Base-by-base conservation (phyloP, 2,329 filamentous ascomycete genomes). In the Phialophora chinensis region DNA sequence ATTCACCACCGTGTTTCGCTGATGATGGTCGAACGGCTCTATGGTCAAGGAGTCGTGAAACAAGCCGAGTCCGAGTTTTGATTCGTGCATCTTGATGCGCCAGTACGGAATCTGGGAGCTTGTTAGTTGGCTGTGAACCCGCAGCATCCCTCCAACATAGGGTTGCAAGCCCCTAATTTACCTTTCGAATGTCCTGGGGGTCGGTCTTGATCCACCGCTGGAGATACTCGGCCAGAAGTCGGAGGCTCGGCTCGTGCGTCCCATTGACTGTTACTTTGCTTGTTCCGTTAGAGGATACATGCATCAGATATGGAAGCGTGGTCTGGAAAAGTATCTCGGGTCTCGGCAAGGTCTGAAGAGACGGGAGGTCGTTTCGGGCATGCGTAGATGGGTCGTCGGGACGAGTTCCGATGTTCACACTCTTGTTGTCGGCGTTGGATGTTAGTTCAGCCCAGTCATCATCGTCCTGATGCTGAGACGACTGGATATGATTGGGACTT, bases 131-230 rank as follows among this genome's bases (percentile, higher is more conserved):
- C 35, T 14, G 17, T 42, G 35, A 42, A 42, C 17, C 14, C 1
- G 35, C 14, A 4, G 35, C 12, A 5, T 5, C 1, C 12, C 12
- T 42, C 14, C 35, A 42, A 42, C 35, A 42, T n/a, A 0, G 14
- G 38, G 1, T 42, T 42, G 4, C 14, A 2, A 42, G 14, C 5
- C 3, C 38, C 11, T 38, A 7, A 27, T 27, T 27, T 33, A 60
- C 57, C 63, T 57, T 65, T 60, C 57, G 44, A 23, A 56, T 17
- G 14, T 65, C 50, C 35, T 61, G 57, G 7, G 60, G 60, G 53
- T 66, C 64, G 14, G 33, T 60, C 42, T 49, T 62, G 50, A 60
- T 62, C 63, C 64, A 66, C n/a, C 55, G 42, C 38, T 55, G 29
- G 14, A 66, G 42, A 42, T 63, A 66, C 23, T 66, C 60, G 11